Evolutionary conservation across 768 basidiomycete species (phyloP).

Genomic region (Tulasnella calospora): DNA sequence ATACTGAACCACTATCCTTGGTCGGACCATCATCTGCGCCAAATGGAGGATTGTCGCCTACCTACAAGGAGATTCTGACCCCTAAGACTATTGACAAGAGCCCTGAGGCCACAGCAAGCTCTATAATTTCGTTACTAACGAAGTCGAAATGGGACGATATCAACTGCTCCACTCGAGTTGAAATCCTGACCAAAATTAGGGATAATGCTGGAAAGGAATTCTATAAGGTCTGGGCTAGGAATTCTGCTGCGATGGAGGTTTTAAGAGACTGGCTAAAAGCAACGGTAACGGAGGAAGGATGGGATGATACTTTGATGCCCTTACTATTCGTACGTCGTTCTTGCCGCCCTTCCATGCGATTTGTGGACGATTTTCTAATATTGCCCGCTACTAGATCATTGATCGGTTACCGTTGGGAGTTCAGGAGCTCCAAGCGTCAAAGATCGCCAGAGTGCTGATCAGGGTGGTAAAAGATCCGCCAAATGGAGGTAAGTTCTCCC

Average conservation of each 20-base stretch:
- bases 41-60: slow-evolving; percentile 32
- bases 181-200: slow-evolving; percentile 74
- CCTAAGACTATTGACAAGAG: slow-evolving; percentile 41
- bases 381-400: slow-evolving; percentile 52
- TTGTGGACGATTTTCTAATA: neutral
- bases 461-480: slow-evolving; percentile 72
- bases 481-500: slow-evolving; percentile 64
- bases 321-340: slow-evolving; percentile 67
- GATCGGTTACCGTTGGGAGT: slow-evolving; percentile 75
- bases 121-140: slow-evolving; percentile 52
- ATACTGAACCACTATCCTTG: slow-evolving; percentile 44
- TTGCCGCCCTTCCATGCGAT: neutral
- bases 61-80: slow-evolving; percentile 44
- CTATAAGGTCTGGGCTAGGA: slow-evolving; percentile 81
- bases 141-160: slow-evolving; percentile 47
- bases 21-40: slow-evolving; percentile 42
- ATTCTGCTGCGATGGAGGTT: slow-evolving; percentile 66
- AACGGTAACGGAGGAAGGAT: slow-evolving; percentile 47
- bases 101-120: slow-evolving; percentile 59
- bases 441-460: slow-evolving; percentile 73
- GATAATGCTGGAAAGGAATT: slow-evolving; percentile 83
- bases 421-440: slow-evolving; percentile 61
- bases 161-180: slow-evolving; percentile 58
- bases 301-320: slow-evolving; percentile 78
- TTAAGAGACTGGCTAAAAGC: slow-evolving; percentile 78